Percentiles rank a stretch among this genome's conserved stretches.
phyloP scores from a whole-genome alignment of 179 eudicot species.

The Gypsophila paniculata region DNA sequence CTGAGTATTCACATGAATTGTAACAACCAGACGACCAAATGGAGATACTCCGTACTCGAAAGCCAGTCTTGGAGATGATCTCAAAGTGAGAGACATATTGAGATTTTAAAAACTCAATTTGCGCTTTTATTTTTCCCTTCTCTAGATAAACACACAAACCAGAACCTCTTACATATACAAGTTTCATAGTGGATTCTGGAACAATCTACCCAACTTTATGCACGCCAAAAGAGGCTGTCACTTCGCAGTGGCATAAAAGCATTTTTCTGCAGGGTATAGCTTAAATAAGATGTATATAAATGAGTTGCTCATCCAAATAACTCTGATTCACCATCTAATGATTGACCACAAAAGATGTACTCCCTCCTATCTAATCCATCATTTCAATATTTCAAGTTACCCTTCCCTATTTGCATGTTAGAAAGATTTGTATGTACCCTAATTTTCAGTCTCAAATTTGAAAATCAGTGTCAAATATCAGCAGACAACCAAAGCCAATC shows the following conservation, averaged over 20 bases:
- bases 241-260: background rate
- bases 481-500: background rate
- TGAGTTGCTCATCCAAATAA: background rate
- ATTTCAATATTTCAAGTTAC: too few species aligned
- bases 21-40: background rate
- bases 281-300: background rate
- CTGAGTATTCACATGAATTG: background rate
- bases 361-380: too few species aligned
- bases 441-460: background rate
- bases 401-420: too few species aligned
- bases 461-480: background rate
- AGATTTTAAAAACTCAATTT: background rate
- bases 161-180: background rate
- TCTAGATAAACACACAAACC: background rate
- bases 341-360: background rate
- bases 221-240: background rate
- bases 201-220: background rate
- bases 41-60: background rate
- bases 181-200: background rate
- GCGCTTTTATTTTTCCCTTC: background rate
- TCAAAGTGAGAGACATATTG: background rate
- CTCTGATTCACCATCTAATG: background rate
- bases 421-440: background rate
- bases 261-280: background rate
- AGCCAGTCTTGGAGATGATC: background rate